Evolutionary conservation across 495 filamentous ascomycete species (phyloP), one percentile per base, ranked within the genome.

Genomic region (Aspergillus bertholletiae): DNA sequence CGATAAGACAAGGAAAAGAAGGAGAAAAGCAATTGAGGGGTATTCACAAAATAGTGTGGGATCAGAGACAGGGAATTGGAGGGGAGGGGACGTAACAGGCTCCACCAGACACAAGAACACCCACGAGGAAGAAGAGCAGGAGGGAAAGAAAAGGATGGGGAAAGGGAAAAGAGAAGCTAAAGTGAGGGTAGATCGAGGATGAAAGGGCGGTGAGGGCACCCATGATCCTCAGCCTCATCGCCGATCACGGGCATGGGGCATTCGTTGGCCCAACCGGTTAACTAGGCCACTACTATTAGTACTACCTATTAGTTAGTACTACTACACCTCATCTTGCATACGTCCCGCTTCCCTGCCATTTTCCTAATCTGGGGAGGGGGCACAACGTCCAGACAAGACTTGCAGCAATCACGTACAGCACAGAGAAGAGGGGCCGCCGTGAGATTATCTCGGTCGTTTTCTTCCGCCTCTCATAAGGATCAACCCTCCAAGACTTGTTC

Each of bases 151-250:
- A 54, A 20, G 43, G 60, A 40, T 32, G 51, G 39, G 34, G 55
- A n/a, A 55, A 28, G 47, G 58, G 59, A 55, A 45, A 35, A 53
- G 54, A 18, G 54, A 58, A 43, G 15, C 44, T 35, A 53, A 35
- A 26, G 57, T 43, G 23, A 43, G 54, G 24, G 50, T 43, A 45
- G 51, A 49, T 50, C 37, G 12, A 11, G 13, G 34, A 37, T 37
- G 34, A 66, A 72, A 72, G 65, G 67, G 70, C 68, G 70, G 70
- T 72, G 70, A 73, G 55, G 51, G 20, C 39, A 54, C 60, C 65
- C 67, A 64, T 70, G 69, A 70, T 67, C 56, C n/a, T 64, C 63
- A 64, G 61, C 63, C 61, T 65, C 63, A 64, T 50, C 39, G 53
- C 52, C 18, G 34, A 37, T 37, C 34, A n/a, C 34, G 34, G 34